Conservation (phyloP, 371 early-diverging fungal genomes). For the Thermomucor indicae-seudaticae region DNA sequence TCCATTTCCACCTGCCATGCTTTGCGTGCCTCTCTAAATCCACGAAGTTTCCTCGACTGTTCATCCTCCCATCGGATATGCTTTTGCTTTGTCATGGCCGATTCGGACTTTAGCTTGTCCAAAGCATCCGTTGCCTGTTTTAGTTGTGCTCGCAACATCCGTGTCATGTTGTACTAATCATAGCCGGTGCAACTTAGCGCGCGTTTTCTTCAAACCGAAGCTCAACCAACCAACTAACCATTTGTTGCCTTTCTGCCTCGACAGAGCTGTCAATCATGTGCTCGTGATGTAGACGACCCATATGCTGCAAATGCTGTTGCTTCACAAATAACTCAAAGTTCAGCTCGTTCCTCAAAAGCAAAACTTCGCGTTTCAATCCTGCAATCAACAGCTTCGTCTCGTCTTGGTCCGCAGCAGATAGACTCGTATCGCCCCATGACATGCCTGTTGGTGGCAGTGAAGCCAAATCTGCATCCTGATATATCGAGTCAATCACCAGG, state of each 20-base stretch:
- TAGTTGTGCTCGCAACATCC: slow-evolving; percentile 51
- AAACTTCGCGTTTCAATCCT: slow-evolving; percentile 53
- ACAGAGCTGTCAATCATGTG: slow-evolving; percentile 61
- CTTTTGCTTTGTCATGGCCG: slow-evolving; percentile 51
- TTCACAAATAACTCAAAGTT: slow-evolving; percentile 66
- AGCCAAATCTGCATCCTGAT: slow-evolving; percentile 25
- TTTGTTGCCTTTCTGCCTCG: slow-evolving; percentile 59
- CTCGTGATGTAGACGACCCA: slow-evolving; percentile 59
- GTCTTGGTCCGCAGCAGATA: no score
- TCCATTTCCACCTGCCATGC: slow-evolving; percentile 52
- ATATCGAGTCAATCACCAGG: background rate
- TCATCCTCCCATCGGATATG: slow-evolving; percentile 66
- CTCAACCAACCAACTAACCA: slow-evolving; percentile 32
- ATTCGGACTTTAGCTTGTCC: slow-evolving; percentile 51
- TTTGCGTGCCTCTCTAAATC: slow-evolving; percentile 54
- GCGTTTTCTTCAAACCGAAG: background rate
- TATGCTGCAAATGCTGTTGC: slow-evolving; percentile 66
- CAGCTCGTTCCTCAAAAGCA: slow-evolving; percentile 57
- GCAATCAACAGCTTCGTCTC: slow-evolving; percentile 36
- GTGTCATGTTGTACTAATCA: slow-evolving; percentile 50
- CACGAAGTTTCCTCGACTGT: slow-evolving; percentile 50
- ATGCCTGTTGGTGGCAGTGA: slow-evolving; percentile 10
- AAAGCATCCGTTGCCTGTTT: slow-evolving; percentile 46
- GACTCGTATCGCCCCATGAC: background rate
- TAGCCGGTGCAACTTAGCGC: background rate